phyloP scores from a whole-genome alignment of 352 stramenopile species.

The Globisporangium uncinulatum region DNA sequence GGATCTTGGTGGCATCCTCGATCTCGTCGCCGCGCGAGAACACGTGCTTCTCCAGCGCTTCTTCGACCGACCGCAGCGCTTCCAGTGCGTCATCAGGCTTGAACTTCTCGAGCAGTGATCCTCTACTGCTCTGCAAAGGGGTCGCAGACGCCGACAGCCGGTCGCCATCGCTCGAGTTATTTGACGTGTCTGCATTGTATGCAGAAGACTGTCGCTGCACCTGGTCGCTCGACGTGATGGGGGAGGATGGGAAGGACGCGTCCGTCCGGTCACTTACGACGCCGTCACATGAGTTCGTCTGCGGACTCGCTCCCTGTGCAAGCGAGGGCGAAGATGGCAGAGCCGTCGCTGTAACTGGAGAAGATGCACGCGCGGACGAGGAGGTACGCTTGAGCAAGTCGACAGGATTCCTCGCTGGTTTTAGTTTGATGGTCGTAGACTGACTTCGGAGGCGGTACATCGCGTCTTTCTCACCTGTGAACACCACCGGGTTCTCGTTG shows the following conservation, averaged over 20 bases:
- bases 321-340: background rate
- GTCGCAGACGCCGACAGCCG: conserved; percentile 40
- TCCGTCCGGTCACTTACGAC: background rate
- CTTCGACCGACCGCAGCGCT: conserved; percentile 58
- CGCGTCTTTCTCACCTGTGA: conserved; percentile 8
- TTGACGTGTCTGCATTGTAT: conserved; percentile 10
- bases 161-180: conserved; percentile 28
- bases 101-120: conserved; percentile 51
- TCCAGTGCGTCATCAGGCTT: conserved; percentile 44
- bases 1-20: conserved; percentile 27
- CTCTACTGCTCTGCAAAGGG: conserved; percentile 19
- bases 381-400: conserved; percentile 1
- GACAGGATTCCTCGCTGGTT: conserved; percentile 3
- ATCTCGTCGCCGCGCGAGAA: conserved; percentile 23
- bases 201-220: conserved; percentile 10
- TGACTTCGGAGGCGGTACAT: conserved; percentile 36
- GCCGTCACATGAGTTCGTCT: too few species aligned
- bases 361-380: too few species aligned
- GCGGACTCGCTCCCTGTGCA: background rate
- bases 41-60: conserved; percentile 47
- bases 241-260: conserved; percentile 6
- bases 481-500: conserved; percentile 17
- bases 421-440: conserved; percentile 24
- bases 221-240: conserved; percentile 7
- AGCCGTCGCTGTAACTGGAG: too few species aligned